phyloP scores from a whole-genome alignment of 1,284 basidiomycete genomes.

The Trichosporon faecale region DNA sequence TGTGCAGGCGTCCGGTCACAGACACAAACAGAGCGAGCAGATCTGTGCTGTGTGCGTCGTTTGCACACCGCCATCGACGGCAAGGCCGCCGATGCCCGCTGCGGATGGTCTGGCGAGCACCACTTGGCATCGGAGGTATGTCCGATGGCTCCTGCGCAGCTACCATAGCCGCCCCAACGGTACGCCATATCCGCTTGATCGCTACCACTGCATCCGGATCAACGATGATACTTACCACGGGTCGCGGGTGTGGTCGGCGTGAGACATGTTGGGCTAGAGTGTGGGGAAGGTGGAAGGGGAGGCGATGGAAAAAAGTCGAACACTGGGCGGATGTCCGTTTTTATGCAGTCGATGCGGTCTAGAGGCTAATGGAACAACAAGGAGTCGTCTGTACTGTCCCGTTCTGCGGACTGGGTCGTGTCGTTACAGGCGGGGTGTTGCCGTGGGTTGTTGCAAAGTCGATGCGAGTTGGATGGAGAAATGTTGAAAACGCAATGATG shows the following conservation, averaged over 20 bases:
- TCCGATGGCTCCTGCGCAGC: not conserved
- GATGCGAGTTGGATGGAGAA: not conserved
- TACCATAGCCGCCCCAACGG: not conserved
- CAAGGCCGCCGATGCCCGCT: not conserved
- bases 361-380: not conserved
- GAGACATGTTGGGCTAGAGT: constrained; percentile 54
- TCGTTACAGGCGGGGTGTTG: constrained; percentile 1
- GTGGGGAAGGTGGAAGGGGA: constrained; percentile 14
- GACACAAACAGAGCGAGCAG: too few relatives aligned
- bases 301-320: constrained; percentile 9
- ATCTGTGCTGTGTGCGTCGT: too few relatives aligned
- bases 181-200: not conserved
- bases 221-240: constrained; percentile 64
- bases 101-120: not conserved
- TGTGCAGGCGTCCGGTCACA: too few relatives aligned
- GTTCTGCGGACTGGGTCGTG: not conserved
- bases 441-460: not conserved
- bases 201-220: not conserved
- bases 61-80: too few relatives aligned
- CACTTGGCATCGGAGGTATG: not conserved
- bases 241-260: constrained; percentile 88
- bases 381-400: not conserved
- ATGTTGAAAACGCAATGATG: constrained; percentile 9
- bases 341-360: not conserved
- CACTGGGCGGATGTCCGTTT: not conserved